Percentiles rank a stretch among this genome's conserved stretches.
Evolutionary conservation across 495 filamentous ascomycete genomes (phyloP).

Genomic region (Peziza echinospora): DNA sequence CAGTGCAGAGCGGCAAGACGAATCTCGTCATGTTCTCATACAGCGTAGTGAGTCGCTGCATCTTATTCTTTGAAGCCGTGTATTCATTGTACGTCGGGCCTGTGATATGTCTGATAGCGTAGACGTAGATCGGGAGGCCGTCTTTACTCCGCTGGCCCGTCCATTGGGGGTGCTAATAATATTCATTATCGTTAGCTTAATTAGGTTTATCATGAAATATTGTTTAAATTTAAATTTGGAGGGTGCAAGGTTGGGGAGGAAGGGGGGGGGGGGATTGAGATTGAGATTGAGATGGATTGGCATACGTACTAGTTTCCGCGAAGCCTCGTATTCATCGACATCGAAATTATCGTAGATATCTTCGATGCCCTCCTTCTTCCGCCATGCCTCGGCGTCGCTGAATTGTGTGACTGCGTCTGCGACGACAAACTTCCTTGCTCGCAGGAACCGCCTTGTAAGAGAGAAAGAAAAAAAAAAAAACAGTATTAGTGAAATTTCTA

Average conservation of each 20-base stretch:
- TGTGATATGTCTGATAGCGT: conserved; percentile 54
- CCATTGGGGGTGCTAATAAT: conserved; percentile 71
- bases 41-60: conserved; percentile 62
- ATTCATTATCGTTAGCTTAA: conserved; percentile 2
- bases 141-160: conserved; percentile 69
- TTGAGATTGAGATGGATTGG: no score
- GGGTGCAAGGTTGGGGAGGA: no score
- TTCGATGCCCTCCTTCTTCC: conserved; percentile 53
- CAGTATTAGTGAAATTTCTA: not conserved
- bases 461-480: not conserved
- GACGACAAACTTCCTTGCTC: conserved; percentile 52
- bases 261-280: no score
- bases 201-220: not conserved
- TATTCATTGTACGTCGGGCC: conserved; percentile 31
- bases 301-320: conserved; percentile 50
- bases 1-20: conserved; percentile 59
- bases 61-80: conserved; percentile 36
- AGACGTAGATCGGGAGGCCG: conserved; percentile 77
- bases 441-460: conserved; percentile 44
- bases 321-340: conserved; percentile 57
- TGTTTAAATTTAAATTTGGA: no score
- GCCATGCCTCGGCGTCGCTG: conserved; percentile 73
- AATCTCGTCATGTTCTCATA: conserved; percentile 83
- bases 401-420: conserved; percentile 63
- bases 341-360: conserved; percentile 58